Conservation (phyloP, 1,284 basidiomycete species). For the Rhizoctonia solani region DNA sequence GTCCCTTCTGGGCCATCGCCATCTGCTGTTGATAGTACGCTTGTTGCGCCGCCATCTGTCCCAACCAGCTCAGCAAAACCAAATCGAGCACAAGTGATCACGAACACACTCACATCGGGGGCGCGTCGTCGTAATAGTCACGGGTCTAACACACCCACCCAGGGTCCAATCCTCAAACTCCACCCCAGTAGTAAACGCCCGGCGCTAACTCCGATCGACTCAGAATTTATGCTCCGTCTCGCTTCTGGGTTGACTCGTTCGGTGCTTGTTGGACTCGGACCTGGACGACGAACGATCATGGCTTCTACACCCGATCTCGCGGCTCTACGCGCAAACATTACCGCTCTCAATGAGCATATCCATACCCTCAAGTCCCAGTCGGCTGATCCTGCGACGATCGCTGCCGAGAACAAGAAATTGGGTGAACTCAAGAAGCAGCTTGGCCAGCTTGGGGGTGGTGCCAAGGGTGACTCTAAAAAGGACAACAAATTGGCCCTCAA, state of each 20-base stretch:
- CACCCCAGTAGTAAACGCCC: too few relatives aligned
- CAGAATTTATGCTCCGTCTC: not conserved
- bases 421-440: slow-evolving; percentile 67
- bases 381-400: slow-evolving; percentile 55
- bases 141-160: too few relatives aligned
- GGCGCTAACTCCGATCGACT: too few relatives aligned
- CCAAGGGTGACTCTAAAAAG: slow-evolving; percentile 59
- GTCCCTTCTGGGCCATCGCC: slow-evolving; percentile 42
- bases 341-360: slow-evolving; percentile 29
- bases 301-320: slow-evolving; percentile 14
- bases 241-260: too few relatives aligned
- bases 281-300: not conserved
- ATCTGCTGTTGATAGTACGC: slow-evolving; percentile 26
- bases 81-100: not conserved
- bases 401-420: slow-evolving; percentile 68
- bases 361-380: slow-evolving; percentile 61
- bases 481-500: slow-evolving; percentile 74
- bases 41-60: slow-evolving; percentile 19
- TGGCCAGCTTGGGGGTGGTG: slow-evolving; percentile 40
- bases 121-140: too few relatives aligned
- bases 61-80: not conserved
- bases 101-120: too few relatives aligned
- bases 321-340: slow-evolving; percentile 31
- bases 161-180: too few relatives aligned
- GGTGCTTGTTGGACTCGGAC: too few relatives aligned